Evolutionary conservation across 2,329 filamentous ascomycete genomes (phyloP).

Genomic region (Scorias spongiosa): DNA sequence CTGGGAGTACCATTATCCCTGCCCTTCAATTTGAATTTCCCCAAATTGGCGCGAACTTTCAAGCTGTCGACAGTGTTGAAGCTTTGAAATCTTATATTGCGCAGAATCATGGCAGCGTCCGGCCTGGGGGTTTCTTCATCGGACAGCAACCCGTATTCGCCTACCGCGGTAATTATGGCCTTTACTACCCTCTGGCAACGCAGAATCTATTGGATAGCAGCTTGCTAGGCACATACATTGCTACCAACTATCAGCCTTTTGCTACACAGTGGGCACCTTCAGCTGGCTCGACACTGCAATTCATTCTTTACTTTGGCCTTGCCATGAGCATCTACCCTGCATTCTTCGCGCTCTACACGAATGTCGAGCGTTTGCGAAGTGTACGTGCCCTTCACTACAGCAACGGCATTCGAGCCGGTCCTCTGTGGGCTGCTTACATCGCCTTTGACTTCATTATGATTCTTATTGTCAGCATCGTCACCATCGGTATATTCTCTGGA

Average conservation of each 20-base stretch:
- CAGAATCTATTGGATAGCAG: conserved; percentile 81
- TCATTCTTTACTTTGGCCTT: conserved; percentile 63
- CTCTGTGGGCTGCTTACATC: conserved; percentile 69
- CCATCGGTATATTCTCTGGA: conserved; percentile 49
- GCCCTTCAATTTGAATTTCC: neutral
- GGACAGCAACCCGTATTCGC: conserved; percentile 42
- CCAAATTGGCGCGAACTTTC: neutral
- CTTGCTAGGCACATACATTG: conserved; percentile 51
- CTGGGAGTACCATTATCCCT: neutral
- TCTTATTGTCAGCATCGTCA: conserved; percentile 46
- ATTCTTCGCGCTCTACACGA: conserved; percentile 79
- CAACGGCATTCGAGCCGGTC: conserved; percentile 65
- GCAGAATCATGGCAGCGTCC: conserved; percentile 48
- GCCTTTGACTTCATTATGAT: conserved; percentile 63
- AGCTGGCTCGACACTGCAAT: conserved; percentile 58
- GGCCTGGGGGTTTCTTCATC: conserved; percentile 61
- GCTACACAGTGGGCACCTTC: conserved; percentile 53
- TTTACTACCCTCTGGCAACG: conserved; percentile 54
- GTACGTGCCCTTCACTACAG: conserved; percentile 76
- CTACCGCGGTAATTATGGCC: conserved; percentile 47
- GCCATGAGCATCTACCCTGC: conserved; percentile 62
- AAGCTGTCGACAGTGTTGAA: neutral
- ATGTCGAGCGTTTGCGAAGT: conserved; percentile 58
- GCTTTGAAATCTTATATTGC: conserved; percentile 50
- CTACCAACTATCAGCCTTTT: conserved; percentile 55